Percentiles rank a stretch among this genome's conserved stretches.
Conservation (phyloP, 2,329 filamentous ascomycete species). For the Aurifilum marmelostoma region DNA sequence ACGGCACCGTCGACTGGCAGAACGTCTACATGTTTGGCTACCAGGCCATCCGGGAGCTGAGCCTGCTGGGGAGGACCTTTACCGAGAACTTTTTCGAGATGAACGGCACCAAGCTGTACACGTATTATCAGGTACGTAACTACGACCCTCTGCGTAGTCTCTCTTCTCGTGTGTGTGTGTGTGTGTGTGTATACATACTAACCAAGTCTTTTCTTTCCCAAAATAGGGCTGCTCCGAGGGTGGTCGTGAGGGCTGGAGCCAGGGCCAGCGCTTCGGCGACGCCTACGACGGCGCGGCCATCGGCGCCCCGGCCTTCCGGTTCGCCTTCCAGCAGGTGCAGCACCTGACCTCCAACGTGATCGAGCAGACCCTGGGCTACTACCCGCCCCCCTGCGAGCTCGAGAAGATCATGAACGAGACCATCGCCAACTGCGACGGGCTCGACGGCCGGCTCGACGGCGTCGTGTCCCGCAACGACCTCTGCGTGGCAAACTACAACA, state of each 20-base stretch:
- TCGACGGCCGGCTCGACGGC: conserved; percentile 24
- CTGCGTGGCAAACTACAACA: conserved; percentile 48
- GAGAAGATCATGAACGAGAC: conserved; percentile 27
- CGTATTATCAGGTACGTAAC: conserved; percentile 55
- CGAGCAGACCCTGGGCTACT: conserved; percentile 47
- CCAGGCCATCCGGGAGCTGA: conserved; percentile 56
- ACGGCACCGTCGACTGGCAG: conserved; percentile 56
- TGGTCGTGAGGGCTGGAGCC: conserved; percentile 53
- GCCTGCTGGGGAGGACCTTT: conserved; percentile 49
- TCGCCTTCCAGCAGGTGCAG: conserved; percentile 41
- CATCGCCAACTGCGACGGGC: conserved; percentile 21
- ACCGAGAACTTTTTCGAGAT: conserved; percentile 45
- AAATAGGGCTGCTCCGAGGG: conserved; percentile 49
- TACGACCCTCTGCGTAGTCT: not conserved
- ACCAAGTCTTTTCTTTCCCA: not conserved
- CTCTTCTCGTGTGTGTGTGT: not conserved
- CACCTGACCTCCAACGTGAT: conserved; percentile 37
- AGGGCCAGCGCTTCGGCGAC: conserved; percentile 43
- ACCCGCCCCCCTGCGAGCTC: conserved; percentile 42
- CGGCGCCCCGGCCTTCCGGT: conserved; percentile 52
- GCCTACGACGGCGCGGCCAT: conserved; percentile 49
- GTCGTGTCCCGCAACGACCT: conserved; percentile 32
- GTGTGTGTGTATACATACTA: not conserved
- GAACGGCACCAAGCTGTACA: conserved; percentile 43
- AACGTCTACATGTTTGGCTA: conserved; percentile 55